Conservation (phyloP, 2,329 filamentous ascomycete species). For the Fusarium tuaranense region DNA sequence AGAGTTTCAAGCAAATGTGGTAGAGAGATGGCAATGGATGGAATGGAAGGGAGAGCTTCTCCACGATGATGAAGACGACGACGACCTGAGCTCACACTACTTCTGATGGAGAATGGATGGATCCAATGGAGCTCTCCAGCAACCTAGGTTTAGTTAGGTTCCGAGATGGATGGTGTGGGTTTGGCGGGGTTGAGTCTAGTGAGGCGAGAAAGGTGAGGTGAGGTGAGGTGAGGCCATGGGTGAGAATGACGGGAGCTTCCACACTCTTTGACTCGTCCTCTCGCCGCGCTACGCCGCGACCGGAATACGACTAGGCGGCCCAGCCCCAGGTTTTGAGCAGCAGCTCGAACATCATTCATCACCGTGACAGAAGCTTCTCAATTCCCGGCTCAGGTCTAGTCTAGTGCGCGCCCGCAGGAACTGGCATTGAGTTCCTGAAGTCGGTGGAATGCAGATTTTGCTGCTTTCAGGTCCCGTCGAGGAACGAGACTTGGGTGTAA, state of each 20-base stretch:
- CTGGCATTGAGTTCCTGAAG: not conserved
- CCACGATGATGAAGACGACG: not conserved
- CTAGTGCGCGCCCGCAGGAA: not conserved
- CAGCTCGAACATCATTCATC: not conserved
- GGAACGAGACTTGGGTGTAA: not conserved
- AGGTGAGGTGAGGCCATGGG: not conserved
- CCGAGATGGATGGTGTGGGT: constrained; percentile 1
- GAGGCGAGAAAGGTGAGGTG: not conserved
- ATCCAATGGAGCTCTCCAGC: not conserved
- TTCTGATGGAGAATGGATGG: constrained; percentile 1
- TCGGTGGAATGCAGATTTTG: not conserved
- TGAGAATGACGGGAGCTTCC: constrained; percentile 1
- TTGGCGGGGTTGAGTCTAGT: not conserved
- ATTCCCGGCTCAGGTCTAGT: constrained; percentile 2
- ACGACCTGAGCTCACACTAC: not conserved
- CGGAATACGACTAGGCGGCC: not conserved
- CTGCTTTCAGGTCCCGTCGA: not conserved
- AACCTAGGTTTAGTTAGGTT: not conserved
- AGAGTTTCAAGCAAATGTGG: constrained; percentile 11
- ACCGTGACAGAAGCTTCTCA: not conserved
- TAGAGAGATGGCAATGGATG: constrained; percentile 14
- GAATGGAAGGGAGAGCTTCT: constrained; percentile 31
- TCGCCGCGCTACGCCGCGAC: not conserved
- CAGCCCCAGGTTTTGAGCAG: not conserved
- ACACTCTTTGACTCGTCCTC: not conserved